phyloP scores from a whole-genome alignment of 2,329 filamentous ascomycete species.

The Hypoxylon sp. region DNA sequence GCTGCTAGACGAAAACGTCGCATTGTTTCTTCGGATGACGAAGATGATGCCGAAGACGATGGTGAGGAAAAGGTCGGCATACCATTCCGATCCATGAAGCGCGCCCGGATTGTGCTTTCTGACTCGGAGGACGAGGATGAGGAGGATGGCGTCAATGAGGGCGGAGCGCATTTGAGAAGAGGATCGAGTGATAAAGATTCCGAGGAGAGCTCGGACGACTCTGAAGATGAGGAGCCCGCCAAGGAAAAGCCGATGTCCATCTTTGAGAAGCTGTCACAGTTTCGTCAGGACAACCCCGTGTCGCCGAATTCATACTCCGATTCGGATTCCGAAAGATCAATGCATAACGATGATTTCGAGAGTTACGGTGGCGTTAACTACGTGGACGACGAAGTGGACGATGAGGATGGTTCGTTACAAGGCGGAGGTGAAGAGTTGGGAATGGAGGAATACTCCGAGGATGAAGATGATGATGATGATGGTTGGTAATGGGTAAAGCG shows the following conservation, averaged over 20 bases:
- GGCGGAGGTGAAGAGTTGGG: slow-evolving; percentile 4
- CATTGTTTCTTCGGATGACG: slow-evolving; percentile 43
- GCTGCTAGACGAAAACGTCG: slow-evolving; percentile 33
- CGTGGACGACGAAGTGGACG: slow-evolving; percentile 30
- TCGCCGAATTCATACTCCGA: slow-evolving; percentile 18
- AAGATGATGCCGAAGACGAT: slow-evolving; percentile 29
- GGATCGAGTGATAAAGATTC: too few species aligned
- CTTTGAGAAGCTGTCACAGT: slow-evolving; percentile 34
- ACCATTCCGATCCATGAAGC: slow-evolving; percentile 26
- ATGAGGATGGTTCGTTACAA: slow-evolving; percentile 7
- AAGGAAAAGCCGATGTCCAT: slow-evolving; percentile 34
- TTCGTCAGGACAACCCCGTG: slow-evolving; percentile 32
- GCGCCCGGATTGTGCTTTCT: slow-evolving; percentile 34
- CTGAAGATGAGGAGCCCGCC: slow-evolving; percentile 14
- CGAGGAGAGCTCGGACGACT: too few species aligned
- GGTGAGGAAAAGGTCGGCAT: neutral
- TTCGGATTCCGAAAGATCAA: slow-evolving; percentile 21
- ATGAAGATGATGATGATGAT: slow-evolving; percentile 27
- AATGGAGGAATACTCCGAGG: slow-evolving; percentile 21
- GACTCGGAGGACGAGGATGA: slow-evolving; percentile 38
- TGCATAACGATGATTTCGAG: slow-evolving; percentile 17
- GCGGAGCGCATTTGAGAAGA: too few species aligned
- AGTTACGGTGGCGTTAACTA: slow-evolving; percentile 7
- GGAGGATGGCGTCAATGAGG: slow-evolving; percentile 7
- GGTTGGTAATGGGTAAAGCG: slow-evolving; percentile 8